Evolutionary conservation across 139 green algal species (phyloP), one percentile per base, ranked within the genome.

Genomic region (Chlamydomonas sphaeroides): DNA sequence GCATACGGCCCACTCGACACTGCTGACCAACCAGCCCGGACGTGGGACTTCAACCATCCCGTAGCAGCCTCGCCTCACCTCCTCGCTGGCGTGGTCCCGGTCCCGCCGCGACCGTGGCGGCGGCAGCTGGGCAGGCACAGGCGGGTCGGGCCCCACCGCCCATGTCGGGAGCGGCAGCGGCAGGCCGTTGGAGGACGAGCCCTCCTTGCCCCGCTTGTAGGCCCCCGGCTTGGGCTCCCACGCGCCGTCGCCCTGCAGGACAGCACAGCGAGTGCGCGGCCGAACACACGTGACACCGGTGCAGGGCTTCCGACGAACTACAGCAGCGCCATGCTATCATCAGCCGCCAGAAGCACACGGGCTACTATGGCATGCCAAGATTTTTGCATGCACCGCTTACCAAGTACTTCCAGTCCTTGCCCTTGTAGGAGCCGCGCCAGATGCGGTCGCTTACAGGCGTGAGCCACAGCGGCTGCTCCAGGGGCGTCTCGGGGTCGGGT

Each of bases 391-490:
- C n/a, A n/a, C n/a, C 32, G 48, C 86, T n/a, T 71, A 91, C 91
- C 86, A 96, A 82, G 77, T 97, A 88, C 48, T 87, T 86, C 93
- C 93, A 97, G 69, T 95, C 93, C 75, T 90, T 92, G 78, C 92
- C 92, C 88, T 95, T 95, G 84, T 95, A 94, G 7, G 88, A 94
- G 65, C 93, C 93, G 20, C 88, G 84, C 93, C 93, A 97, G 62
- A 97, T 92, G 56, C 93, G 88, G 28, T 93, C 80, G 48, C 84
- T 91, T 66, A 89, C 83, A n/a, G 81, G 73, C 10, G 88, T 41
- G 28, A 97, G 73, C 93, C 91, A 95, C 7, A 90, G 85, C 0
- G 84, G 68, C 63, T 32, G 48, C 3, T 51, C 26, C 33, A 21
- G 26, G 10, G 8, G 17, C 8, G 17, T 26, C 56, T 32, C 26